Base-by-base conservation (phyloP, 2,329 filamentous ascomycete species). In the Sarocladium brachiariae region DNA sequence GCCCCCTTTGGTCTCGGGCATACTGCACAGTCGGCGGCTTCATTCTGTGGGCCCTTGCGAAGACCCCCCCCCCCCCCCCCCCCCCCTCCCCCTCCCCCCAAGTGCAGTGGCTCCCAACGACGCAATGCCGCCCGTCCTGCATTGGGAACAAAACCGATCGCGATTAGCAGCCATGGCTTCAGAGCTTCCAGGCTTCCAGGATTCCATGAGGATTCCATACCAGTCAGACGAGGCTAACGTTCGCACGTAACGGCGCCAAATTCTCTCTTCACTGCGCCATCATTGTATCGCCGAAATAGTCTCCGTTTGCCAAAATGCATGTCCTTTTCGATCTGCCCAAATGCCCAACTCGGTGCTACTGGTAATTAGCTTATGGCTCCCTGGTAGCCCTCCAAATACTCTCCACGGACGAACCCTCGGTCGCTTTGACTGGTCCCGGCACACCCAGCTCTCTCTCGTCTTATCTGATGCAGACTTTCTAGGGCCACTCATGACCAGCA, bases 1-100 rank as follows among this genome's bases (percentile, higher is more conserved):
- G 43, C 25, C 24, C 25, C 43, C 43, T 47, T 45, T 47, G 43
- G 43, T 47, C 43, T 47, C 43, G 43, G 43, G 43, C 43, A 47
- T 47, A 47, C 33, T 47, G 27, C 27, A 13, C 21, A 47, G 25
- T 47, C 43, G 43, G 43, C 24, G 21, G 9, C 24, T 31, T 43
- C 21, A 25, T 33, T 19, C 25, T 33, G 43, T 47, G 43, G 43
- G 25, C 43, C n/a, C n/a, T n/a, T n/a, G n/a, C n/a, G n/a, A n/a
- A n/a, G n/a, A n/a, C n/a, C n/a, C n/a, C n/a, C n/a, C n/a, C n/a
- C n/a, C n/a, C n/a, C n/a, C n/a, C n/a, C n/a, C n/a, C n/a, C n/a
- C n/a, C n/a, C n/a, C n/a, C n/a, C n/a, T n/a, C n/a, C n/a, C n/a
- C n/a, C n/a, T n/a, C n/a, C n/a, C n/a, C n/a, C n/a, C n/a, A n/a